Conservation (phyloP, 257 asterid genomes). For the Verbena officinalis region DNA sequence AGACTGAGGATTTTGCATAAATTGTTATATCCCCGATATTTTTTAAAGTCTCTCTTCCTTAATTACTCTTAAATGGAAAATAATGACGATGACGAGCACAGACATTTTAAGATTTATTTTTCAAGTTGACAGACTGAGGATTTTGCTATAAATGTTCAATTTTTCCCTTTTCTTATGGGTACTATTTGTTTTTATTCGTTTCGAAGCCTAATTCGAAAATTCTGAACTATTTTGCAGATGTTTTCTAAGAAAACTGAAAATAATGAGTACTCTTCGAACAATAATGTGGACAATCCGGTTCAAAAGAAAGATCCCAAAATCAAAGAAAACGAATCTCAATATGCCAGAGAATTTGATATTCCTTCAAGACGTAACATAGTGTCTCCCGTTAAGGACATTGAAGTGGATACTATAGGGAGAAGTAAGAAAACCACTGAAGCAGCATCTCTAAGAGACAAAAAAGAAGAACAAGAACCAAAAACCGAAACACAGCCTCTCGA, state of each 20-base stretch:
- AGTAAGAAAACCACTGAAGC: conserved; percentile 26
- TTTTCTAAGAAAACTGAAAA: conserved; percentile 21
- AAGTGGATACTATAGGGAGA: conserved; percentile 30
- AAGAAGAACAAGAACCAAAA: conserved; percentile 39
- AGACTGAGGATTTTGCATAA: too few species aligned
- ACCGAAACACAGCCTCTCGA: conserved; percentile 24
- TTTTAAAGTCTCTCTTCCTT: too few species aligned
- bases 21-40: too few species aligned
- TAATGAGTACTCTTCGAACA: conserved; percentile 7
- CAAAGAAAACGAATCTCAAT: conserved; percentile 11
- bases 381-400: conserved; percentile 41
- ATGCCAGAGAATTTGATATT: conserved; percentile 6
- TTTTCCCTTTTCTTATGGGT: too few species aligned
- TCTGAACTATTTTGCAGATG: conserved; percentile 40
- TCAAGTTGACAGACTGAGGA: too few species aligned
- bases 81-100: too few species aligned
- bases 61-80: too few species aligned
- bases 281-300: conserved; percentile 24
- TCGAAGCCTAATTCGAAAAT: conserved; percentile 4
- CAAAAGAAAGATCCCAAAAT: conserved; percentile 26
- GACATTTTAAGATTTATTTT: too few species aligned
- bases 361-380: conserved; percentile 8
- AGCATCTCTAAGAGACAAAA: conserved; percentile 10
- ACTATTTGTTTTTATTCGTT: neutral
- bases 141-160: too few species aligned